Conservation (phyloP, 1,284 basidiomycete species). For the Tilletiopsis washingtonensis region DNA sequence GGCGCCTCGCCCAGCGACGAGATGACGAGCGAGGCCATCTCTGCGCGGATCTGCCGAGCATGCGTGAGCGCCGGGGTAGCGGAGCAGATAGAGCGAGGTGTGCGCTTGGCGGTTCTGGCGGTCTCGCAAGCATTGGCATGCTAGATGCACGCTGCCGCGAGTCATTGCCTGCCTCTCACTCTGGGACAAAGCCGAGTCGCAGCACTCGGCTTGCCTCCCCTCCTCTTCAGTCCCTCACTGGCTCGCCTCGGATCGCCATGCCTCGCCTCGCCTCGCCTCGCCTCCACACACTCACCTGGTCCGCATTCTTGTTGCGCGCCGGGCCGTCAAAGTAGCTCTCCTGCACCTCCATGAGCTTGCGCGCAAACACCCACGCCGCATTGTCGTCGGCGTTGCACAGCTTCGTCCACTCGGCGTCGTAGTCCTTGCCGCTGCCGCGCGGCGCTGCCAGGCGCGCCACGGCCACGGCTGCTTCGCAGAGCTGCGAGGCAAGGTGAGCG, state of each 20-base stretch:
- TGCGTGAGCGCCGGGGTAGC: neutral
- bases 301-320: constrained; percentile 60
- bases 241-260: too few relatives aligned
- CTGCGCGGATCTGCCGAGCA: constrained; percentile 3
- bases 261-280: too few relatives aligned
- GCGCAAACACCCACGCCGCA: constrained; percentile 39
- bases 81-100: too few relatives aligned
- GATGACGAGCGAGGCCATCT: constrained; percentile 57
- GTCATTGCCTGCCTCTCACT: too few relatives aligned
- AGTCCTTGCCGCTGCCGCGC: neutral
- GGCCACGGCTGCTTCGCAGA: constrained; percentile 4
- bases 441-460: constrained; percentile 4
- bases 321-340: constrained; percentile 71
- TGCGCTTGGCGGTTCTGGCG: neutral
- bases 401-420: neutral
- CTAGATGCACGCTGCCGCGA: too few relatives aligned
- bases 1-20: constrained; percentile 49
- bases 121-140: too few relatives aligned
- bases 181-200: too few relatives aligned
- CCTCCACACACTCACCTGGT: constrained; percentile 60
- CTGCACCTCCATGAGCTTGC: constrained; percentile 68
- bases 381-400: constrained; percentile 48
- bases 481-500: too few relatives aligned
- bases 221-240: too few relatives aligned
- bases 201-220: too few relatives aligned